Base-by-base conservation (phyloP, 1,139 yeast genomes). In the Williopsis jadinii region DNA sequence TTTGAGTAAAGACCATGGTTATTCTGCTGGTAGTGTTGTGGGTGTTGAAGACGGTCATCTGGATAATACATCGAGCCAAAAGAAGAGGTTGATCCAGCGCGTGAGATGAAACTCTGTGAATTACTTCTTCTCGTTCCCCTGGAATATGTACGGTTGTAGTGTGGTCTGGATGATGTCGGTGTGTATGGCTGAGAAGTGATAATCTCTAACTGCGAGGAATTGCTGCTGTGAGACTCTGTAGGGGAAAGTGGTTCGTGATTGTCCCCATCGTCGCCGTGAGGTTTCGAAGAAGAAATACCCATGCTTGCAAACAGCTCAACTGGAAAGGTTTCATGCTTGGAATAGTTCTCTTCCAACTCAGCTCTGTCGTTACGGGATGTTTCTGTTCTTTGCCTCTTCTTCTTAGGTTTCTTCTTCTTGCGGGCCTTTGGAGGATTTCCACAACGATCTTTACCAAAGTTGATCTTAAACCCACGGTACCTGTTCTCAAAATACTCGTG, bases 401-500 rank as follows among this genome's bases (percentile, higher is more conserved):
- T 42, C 41, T 44, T 49, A 46, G 48, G 48, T 29, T 41, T 61
- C 52, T 45, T 56, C 51, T 41, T 56, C 41, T 56, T 60, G 37
- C 60, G 62, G 8, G 53, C 50, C 47, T 74, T 73, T 46, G 88
- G 88, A 48, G 82, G 73, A 58, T 84, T 84, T 36, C 92, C 95
- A 65, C 95, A 84, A 60, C 95, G 72, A 62, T 84, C 94, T 58
- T 84, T 84, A 47, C 94, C 94, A 59, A 80, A 82, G 54, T 78
- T 80, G 46, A 82, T 78, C 50, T 80, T 77, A 47, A 81, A 72
- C 39, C 68, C 70, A 39, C 64, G 62, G 52, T 80, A 80, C 52
- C 75, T 80, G 26, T 62, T 61, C 44, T 70, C 69, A 46, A 75
- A 68, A 34, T 53, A 54, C 24, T 62, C 64, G 46, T 67, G 63